Conservation (phyloP, 257 asterid genomes). For the Echium plantagineum region DNA sequence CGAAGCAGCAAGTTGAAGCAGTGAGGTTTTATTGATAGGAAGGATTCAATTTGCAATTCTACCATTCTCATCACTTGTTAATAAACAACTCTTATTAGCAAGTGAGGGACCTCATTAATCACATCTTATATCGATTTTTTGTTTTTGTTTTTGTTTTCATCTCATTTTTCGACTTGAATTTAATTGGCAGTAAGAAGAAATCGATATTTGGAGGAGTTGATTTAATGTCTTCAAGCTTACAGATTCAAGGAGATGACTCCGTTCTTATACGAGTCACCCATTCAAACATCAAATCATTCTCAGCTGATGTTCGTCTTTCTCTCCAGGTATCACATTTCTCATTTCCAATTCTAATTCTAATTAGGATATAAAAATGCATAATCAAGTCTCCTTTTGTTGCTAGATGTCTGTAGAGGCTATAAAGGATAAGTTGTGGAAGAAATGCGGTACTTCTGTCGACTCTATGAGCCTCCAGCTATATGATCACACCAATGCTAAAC, state of each 20-base stretch:
- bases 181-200: too few relatives aligned
- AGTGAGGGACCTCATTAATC: too few relatives aligned
- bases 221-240: conserved; percentile 50
- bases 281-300: conserved; percentile 79
- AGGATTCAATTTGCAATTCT: too few relatives aligned
- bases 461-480: conserved; percentile 86
- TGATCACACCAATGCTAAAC: conserved; percentile 58
- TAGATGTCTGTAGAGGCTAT: conserved; percentile 80
- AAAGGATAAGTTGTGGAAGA: conserved; percentile 86
- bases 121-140: too few relatives aligned
- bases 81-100: too few relatives aligned
- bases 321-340: conserved; percentile 32
- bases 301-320: conserved; percentile 62
- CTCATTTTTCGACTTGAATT: too few relatives aligned
- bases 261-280: conserved; percentile 64
- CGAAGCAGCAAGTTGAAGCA: too few relatives aligned
- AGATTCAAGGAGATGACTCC: conserved; percentile 64
- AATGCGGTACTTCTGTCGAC: conserved; percentile 78
- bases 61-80: too few relatives aligned
- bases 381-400: conserved; percentile 5
- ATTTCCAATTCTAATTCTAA: too few relatives aligned
- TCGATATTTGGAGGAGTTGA: neutral
- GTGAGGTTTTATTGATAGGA: too few relatives aligned
- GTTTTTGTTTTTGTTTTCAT: too few relatives aligned
- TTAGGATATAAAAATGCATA: neutral